Evolutionary conservation across 495 filamentous ascomycete species (phyloP), one percentile per base, ranked within the genome.

Genomic region (Polyplosphaeria fusca): DNA sequence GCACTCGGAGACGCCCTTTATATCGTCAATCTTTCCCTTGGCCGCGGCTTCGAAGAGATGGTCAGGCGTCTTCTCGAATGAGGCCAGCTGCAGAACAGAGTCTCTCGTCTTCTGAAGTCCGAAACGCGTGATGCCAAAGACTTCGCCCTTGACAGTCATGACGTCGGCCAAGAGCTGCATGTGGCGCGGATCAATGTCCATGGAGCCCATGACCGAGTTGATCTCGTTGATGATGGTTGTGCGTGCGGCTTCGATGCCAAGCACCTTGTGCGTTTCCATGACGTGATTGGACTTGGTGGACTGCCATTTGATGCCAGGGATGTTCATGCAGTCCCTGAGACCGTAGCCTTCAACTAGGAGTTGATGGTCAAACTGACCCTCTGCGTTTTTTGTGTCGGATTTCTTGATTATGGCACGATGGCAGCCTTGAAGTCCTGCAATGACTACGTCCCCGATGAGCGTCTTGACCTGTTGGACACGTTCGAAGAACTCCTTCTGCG

Each of bases 131-230:
- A 98, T 98, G 30, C 93, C 93, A n/a, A 96, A 81, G 0, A 97
- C 87, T 59, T 97, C 92, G 43, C 93, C 93, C 73, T 95, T 96
- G 79, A 92, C 97, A 4, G 93, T 98, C 93, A 98, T 98, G 30
- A 96, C 90, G 55, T 98, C 94, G n/a, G 93, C 92, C 14, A 98
- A 80, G 5, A 98, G 82, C 69, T 96, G 88, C 91, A 98, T 96
- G 78, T 98, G 93, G 27, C 94, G 87, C 24, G 93, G 93, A 76
- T 98, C 93, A 62, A 98, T 96, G 73, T 84, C 83, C 93, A 98
- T 96, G 66, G 83, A 82, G 41, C 77, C 81, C 90, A 96, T 95
- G 67, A 96, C 91, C 19, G 70, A 70, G 45, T 75, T 73, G 66
- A 95, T 95, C 74, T 96, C 91, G 16, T 73, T 74, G 39, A 90